A percentile compares a stretch with the other conserved stretches of the same genome.
phyloP scores from a whole-genome alignment of 1,139 yeast genomes.

The Geotrichum reessii region DNA sequence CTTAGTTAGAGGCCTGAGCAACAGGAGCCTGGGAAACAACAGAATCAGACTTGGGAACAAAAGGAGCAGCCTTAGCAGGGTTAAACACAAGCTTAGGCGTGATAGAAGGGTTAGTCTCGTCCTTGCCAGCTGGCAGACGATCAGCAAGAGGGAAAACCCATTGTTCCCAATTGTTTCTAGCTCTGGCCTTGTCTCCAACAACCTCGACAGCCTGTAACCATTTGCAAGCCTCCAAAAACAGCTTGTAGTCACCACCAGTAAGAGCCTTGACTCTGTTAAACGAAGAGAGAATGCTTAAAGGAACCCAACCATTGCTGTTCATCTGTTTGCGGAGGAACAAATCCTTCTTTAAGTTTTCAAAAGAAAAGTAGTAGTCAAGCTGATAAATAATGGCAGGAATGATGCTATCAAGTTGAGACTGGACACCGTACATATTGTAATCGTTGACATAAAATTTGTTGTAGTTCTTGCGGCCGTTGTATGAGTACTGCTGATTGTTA shows the following conservation, averaged over 20 bases:
- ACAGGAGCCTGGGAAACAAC: background rate
- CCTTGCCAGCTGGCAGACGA: conserved; percentile 41
- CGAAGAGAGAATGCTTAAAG: conserved; percentile 54
- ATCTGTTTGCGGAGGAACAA: conserved; percentile 70
- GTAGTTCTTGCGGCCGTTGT: conserved; percentile 15
- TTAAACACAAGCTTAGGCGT: conserved; percentile 32
- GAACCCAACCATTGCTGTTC: conserved; percentile 71
- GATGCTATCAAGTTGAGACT: conserved; percentile 11
- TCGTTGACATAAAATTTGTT: conserved; percentile 7
- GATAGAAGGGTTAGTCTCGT: conserved; percentile 28
- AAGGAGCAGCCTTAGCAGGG: conserved; percentile 38
- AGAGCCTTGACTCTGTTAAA: conserved; percentile 69
- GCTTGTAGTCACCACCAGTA: conserved; percentile 45
- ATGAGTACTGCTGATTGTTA: conserved; percentile 12
- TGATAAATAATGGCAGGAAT: conserved; percentile 41
- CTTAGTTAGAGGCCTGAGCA: background rate
- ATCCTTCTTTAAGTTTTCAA: conserved; percentile 81
- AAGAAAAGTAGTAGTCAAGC: conserved; percentile 82
- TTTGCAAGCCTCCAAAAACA: conserved; percentile 45
- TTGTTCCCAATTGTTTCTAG: conserved; percentile 39
- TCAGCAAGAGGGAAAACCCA: conserved; percentile 50
- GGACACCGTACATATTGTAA: conserved; percentile 12
- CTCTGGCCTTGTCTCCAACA: conserved; percentile 45
- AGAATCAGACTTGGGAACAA: conserved; percentile 32
- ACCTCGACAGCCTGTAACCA: conserved; percentile 43